Conservation (phyloP, 2,329 filamentous ascomycete species). For the Plenodomus lindquistii region DNA sequence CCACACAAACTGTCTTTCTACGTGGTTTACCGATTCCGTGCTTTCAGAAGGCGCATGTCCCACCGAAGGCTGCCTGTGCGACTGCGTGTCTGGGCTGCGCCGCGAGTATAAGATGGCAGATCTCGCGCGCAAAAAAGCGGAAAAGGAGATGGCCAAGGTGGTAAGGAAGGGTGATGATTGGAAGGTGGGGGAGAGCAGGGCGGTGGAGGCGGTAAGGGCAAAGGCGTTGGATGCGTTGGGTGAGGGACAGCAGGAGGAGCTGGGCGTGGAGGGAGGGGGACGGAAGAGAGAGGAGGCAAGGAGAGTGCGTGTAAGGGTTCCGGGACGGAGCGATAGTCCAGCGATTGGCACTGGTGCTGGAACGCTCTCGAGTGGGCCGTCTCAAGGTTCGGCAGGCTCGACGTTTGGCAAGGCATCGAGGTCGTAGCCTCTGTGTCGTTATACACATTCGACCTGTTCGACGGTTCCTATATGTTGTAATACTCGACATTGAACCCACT, state of each 20-base stretch:
- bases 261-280: background rate
- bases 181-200: slow-evolving; percentile 49
- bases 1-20: slow-evolving; percentile 60
- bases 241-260: slow-evolving; percentile 5
- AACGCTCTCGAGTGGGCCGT: slow-evolving; percentile 1
- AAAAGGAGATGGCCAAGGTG: slow-evolving; percentile 39
- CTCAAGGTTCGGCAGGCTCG: slow-evolving; percentile 1
- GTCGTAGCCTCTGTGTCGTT: background rate
- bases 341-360: slow-evolving; percentile 1
- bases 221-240: slow-evolving; percentile 27
- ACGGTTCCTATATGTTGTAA: no score
- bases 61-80: slow-evolving; percentile 62
- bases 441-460: no score
- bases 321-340: slow-evolving; percentile 5
- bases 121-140: slow-evolving; percentile 32
- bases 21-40: slow-evolving; percentile 56
- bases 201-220: slow-evolving; percentile 46
- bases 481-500: no score
- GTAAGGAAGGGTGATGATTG: slow-evolving; percentile 48
- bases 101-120: slow-evolving; percentile 40
- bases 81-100: slow-evolving; percentile 57
- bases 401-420: slow-evolving; percentile 11
- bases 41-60: slow-evolving; percentile 60
- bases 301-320: slow-evolving; percentile 36
- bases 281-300: slow-evolving; percentile 27